Conservation (phyloP, 1,284 basidiomycete species). For the Cryptococcus floricola region DNA sequence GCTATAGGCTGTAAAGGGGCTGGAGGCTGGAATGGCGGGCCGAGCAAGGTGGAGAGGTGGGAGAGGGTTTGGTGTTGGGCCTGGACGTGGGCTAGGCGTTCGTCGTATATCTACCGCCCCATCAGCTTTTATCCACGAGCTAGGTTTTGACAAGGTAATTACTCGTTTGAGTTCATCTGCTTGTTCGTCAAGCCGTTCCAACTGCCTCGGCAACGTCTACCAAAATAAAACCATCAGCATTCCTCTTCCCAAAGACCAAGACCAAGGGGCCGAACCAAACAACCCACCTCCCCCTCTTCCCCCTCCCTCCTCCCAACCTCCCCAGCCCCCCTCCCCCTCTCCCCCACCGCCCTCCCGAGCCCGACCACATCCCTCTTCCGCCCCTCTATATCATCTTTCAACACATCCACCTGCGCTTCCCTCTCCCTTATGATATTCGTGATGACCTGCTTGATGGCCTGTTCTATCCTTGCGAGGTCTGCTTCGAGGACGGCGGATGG, state of each 20-base stretch:
- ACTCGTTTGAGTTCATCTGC: constrained; percentile 33
- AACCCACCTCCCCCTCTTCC: constrained; percentile 28
- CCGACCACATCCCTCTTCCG: constrained; percentile 25
- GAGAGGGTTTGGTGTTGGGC: constrained; percentile 24
- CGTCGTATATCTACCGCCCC: constrained; percentile 30
- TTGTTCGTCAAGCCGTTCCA: constrained; percentile 32
- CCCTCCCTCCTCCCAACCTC: constrained; percentile 28
- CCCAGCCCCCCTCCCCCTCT: constrained; percentile 32
- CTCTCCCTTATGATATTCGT: constrained; percentile 34
- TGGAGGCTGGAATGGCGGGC: constrained; percentile 35
- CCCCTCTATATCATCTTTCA: constrained; percentile 34
- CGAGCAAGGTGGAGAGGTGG: constrained; percentile 34
- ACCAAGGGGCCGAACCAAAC: constrained; percentile 1
- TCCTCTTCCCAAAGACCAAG: neutral
- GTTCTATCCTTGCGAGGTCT: constrained; percentile 39
- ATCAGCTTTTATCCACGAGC: neutral
- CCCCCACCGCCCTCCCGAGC: constrained; percentile 36
- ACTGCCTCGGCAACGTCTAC: constrained; percentile 35
- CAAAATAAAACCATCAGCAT: too few relatives aligned
- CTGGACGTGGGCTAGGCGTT: constrained; percentile 33
- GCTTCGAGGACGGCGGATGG: constrained; percentile 31
- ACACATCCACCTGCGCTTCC: constrained; percentile 42
- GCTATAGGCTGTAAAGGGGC: constrained; percentile 36
- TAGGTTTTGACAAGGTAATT: neutral
- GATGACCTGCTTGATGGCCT: constrained; percentile 39